Evolutionary conservation across 2,329 filamentous ascomycete species (phyloP), one percentile per base, ranked within the genome.

Genomic region (Aspergillus tanneri): DNA sequence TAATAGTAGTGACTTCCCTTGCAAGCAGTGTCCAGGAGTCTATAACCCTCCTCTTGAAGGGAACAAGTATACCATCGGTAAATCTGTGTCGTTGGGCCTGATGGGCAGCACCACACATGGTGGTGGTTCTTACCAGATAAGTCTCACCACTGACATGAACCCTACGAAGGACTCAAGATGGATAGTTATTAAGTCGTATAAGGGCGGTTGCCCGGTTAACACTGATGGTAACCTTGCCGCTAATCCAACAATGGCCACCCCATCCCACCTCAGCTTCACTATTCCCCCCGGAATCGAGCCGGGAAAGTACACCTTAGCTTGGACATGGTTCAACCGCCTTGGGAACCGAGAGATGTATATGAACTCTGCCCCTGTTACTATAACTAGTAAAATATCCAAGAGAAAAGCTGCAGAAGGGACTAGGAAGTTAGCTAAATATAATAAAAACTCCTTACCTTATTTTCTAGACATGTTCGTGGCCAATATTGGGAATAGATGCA

Each of bases 291-390:
- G 84, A 18, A 78, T 96, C 37, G 82, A 85, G 6, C 73, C 84
- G 1, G 92, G 92, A 2, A 80, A 90, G 30, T 91, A 87, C 21
- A 87, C 85, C 0, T 76, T 97, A 5, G 89, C 88, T 0, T 97
- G 90, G 90, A 90, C 89, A 0, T 97, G 93, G 93, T 83, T 95
- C 71, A 97, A 97, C 71, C 87, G 86, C 49, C 63, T 95, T 6
- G 93, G 93, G 2, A 96, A 96, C 74, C 85, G 91, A 0, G 93
- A 97, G 67, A 90, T 96, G 79, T 96, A 96, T 78, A 95, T 95
- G 90, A 93, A 96, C 78, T 99, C 93, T 60, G 89, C 87, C 0
- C 83, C 88, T 0, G 69, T 95, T 37, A 79, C 77, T 0, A 77
- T 97, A 73, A 11, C 9, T 18, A 24, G 30, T 8, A 16, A 23